A percentile compares a stretch with the other conserved stretches of the same genome.
Conservation (phyloP, 306 rosid genomes). For the Trichosanthes cucumerina region DNA sequence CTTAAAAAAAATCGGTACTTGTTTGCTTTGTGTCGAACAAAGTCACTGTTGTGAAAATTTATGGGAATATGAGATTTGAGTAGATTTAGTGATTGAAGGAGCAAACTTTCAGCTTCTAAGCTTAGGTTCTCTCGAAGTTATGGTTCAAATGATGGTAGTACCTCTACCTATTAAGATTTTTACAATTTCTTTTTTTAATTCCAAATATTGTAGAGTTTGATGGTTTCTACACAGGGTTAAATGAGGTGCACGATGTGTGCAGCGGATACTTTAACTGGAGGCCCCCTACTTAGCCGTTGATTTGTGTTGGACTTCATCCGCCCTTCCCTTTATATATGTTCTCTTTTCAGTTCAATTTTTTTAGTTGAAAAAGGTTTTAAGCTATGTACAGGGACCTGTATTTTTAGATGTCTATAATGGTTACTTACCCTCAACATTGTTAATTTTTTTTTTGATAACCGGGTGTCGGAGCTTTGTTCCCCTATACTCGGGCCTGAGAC, state of each 20-base stretch:
- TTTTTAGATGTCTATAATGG: background rate
- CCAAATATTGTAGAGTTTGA: background rate
- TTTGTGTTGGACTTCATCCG: background rate
- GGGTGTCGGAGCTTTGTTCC: too few relatives aligned
- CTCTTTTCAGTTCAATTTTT: background rate
- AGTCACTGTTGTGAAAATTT: background rate
- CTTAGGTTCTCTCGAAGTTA: background rate
- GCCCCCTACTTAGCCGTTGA: background rate
- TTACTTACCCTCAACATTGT: background rate
- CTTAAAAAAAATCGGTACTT: background rate
- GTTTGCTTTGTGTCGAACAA: background rate
- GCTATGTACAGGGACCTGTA: background rate
- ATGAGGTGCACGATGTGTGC: background rate
- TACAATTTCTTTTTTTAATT: background rate
- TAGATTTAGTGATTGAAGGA: background rate
- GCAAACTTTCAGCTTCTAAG: background rate
- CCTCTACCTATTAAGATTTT: background rate
- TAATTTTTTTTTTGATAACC: too few relatives aligned
- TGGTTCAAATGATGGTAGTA: background rate
- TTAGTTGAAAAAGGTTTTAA: background rate
- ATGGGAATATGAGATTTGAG: background rate
- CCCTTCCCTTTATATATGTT: background rate
- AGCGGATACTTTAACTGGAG: background rate
- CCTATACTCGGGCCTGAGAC: too few relatives aligned
- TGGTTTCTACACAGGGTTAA: background rate